phyloP scores from a whole-genome alignment of 2,329 filamentous ascomycete genomes.

The Claviceps citrina region DNA sequence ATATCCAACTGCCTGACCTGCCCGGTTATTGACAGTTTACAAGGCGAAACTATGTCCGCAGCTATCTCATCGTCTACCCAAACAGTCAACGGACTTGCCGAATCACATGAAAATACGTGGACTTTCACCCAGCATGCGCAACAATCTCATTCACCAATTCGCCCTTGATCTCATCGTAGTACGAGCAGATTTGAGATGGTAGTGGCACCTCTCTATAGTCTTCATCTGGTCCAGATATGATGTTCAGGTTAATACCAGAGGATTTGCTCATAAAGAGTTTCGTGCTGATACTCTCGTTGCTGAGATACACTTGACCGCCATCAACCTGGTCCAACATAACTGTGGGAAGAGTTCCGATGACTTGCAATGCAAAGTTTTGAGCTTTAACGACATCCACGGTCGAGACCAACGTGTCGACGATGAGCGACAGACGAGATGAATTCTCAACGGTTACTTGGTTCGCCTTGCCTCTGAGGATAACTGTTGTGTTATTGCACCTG shows the following conservation, averaged over 20 bases:
- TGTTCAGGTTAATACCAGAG: constrained; percentile 70
- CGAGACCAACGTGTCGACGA: constrained; percentile 79
- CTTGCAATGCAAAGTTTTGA: constrained; percentile 84
- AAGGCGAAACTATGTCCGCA: not conserved
- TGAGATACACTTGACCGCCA: constrained; percentile 73
- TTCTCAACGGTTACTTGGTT: constrained; percentile 97
- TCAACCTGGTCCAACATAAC: constrained; percentile 89
- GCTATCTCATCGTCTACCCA: not conserved
- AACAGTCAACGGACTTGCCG: not conserved
- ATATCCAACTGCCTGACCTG: not conserved
- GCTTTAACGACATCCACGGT: constrained; percentile 93
- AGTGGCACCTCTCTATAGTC: constrained; percentile 80
- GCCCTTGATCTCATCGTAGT: constrained; percentile 53
- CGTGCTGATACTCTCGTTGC: constrained; percentile 59
- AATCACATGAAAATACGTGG: no score
- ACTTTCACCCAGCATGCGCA: constrained; percentile 71
- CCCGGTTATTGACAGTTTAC: not conserved
- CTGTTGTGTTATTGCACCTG: constrained; percentile 77
- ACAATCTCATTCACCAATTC: constrained; percentile 86
- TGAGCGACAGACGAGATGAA: constrained; percentile 64
- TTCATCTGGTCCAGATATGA: constrained; percentile 53
- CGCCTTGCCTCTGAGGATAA: constrained; percentile 82
- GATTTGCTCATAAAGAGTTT: constrained; percentile 87
- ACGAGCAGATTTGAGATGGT: constrained; percentile 76
- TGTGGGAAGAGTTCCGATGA: constrained; percentile 72